A percentile compares a stretch with the other conserved stretches of the same genome.
Evolutionary conservation across 2,329 filamentous ascomycete species (phyloP).

Genomic region (Blastomyces gilchristii): DNA sequence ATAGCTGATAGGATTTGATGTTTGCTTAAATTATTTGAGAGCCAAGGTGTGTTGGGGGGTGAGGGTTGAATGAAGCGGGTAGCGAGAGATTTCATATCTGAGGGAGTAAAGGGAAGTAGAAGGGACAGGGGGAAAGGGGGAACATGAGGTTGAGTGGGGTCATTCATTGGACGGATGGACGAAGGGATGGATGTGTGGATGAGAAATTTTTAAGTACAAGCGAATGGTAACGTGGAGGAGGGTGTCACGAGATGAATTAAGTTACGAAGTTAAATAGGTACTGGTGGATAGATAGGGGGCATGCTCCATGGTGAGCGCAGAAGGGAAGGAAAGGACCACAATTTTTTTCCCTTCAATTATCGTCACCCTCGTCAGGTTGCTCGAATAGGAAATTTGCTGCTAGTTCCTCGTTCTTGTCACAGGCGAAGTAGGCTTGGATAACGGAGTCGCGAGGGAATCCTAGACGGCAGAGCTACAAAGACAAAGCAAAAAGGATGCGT

Average conservation of each 20-base stretch:
- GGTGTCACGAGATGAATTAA: not conserved
- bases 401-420: conserved; percentile 98
- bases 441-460: conserved; percentile 89
- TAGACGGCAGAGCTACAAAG: conserved; percentile 66
- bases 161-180: not conserved
- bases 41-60: not conserved
- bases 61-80: not conserved
- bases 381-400: conserved; percentile 98
- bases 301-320: no score
- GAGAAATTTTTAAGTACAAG: not conserved
- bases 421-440: conserved; percentile 97
- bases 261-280: not conserved
- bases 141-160: not conserved
- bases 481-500: not conserved
- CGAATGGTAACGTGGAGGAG: not conserved
- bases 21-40: not conserved
- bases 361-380: conserved; percentile 71
- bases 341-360: conserved; percentile 4
- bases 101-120: no score
- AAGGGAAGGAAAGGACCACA: not conserved
- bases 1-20: not conserved
- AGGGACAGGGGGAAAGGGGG: not conserved
- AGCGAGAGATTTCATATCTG: not conserved
- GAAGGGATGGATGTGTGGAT: not conserved
- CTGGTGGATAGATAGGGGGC: no score